Base-by-base conservation (phyloP, 2,329 filamentous ascomycete species). In the Paecilomyces formosus region DNA sequence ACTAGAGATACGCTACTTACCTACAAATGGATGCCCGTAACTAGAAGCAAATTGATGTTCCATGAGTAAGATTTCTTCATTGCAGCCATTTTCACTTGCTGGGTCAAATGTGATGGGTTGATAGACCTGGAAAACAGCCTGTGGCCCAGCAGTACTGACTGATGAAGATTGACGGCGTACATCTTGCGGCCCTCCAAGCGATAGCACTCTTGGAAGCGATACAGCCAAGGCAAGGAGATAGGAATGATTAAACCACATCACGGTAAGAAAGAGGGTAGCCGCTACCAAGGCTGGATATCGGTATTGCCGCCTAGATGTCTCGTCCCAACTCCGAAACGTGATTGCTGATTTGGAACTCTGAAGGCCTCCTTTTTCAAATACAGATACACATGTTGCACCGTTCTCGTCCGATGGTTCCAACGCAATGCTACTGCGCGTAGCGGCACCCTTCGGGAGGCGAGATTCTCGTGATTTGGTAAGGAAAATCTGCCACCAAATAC, bases 21-120 rank as follows among this genome's bases (percentile, higher is more conserved):
- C 87, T 64, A 92, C 79, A 69, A 86, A 92, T 1, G 89, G 89
- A 33, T 80, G 70, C n/a, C 86, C 87, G 69, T 92, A 92, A 62
- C 88, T 92, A 62, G 76, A 83, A 11, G 78, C 88, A 76, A 93
- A 93, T 0, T 82, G 80, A 72, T 91, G 81, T 2, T 85, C 76
- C 83, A 92, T 89, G 57, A 93, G 72, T n/a, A 82, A 72, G 45
- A 85, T 69, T 51, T 71, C 62, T n/a, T 59, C 18, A 57, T 66
- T 57, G 57, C 70, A 73, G n/a, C 56, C 59, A 55, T 58, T 45
- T 8, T 18, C 53, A 7, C 54, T 54, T 18, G 60, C 30, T 1
- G 63, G 81, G 74, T 68, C 82, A 85, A 54, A 74, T 68, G 53
- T 67, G 63, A 91, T 81, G 1, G 88, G 88, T 63, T 84, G 83